phyloP scores from a whole-genome alignment of 2,329 filamentous ascomycete genomes.

The Neonectria neomacrospora region DNA sequence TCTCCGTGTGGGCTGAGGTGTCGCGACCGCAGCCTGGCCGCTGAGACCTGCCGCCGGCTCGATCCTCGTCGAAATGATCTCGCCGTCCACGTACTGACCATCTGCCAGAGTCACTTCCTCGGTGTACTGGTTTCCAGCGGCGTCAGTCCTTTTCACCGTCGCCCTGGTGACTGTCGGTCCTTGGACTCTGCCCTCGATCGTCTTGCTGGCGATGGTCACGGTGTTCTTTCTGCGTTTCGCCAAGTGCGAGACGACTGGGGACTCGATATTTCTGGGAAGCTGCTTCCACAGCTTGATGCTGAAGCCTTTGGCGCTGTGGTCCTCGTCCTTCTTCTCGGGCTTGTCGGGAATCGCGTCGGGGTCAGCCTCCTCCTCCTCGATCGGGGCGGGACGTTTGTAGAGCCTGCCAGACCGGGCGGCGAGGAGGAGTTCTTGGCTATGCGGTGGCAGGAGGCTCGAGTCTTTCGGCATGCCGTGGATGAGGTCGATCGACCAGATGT shows the following conservation, averaged over 20 bases:
- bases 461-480: slow-evolving; percentile 87
- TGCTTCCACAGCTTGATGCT: slow-evolving; percentile 71
- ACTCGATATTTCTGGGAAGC: slow-evolving; percentile 68
- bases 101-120: slow-evolving; percentile 86
- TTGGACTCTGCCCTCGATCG: slow-evolving; percentile 56
- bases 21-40: slow-evolving; percentile 63
- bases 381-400: slow-evolving; percentile 76
- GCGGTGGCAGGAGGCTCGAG: slow-evolving; percentile 77
- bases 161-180: slow-evolving; percentile 77
- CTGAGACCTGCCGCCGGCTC: slow-evolving; percentile 57
- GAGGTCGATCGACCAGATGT: slow-evolving; percentile 79
- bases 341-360: slow-evolving; percentile 61
- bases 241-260: slow-evolving; percentile 62
- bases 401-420: slow-evolving; percentile 81
- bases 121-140: slow-evolving; percentile 82
- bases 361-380: slow-evolving; percentile 69
- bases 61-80: slow-evolving; percentile 74
- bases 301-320: slow-evolving; percentile 64
- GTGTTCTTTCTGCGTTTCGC: slow-evolving; percentile 71
- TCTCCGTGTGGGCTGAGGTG: slow-evolving; percentile 60
- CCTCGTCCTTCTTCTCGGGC: slow-evolving; percentile 71
- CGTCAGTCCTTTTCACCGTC: slow-evolving; percentile 81
- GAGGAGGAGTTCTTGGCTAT: slow-evolving; percentile 84
- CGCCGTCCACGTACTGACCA: slow-evolving; percentile 82
- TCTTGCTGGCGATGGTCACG: slow-evolving; percentile 66